Evolutionary conservation across 2,329 filamentous ascomycete species (phyloP).

Genomic region (Lecanicillium sp.): DNA sequence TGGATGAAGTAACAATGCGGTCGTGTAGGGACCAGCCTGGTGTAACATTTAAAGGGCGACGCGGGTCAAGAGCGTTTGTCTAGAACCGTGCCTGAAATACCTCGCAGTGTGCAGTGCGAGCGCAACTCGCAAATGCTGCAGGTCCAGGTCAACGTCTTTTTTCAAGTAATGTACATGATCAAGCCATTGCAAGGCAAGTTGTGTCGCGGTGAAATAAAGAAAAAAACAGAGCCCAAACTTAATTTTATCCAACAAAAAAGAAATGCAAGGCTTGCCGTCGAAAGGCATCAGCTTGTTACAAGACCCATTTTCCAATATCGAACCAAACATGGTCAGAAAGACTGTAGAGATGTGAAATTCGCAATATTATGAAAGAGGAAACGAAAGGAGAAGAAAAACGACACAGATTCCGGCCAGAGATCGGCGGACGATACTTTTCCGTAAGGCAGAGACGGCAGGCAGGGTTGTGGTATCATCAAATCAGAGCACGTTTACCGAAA

Average conservation of each 20-base stretch:
- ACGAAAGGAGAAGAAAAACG: neutral
- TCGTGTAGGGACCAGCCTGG: neutral
- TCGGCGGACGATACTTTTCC: conserved; percentile 8
- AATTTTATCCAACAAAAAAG: no score
- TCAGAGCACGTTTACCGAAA: conserved; percentile 8
- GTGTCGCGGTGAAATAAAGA: no score
- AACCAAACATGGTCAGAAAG: neutral
- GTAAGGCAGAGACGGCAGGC: conserved; percentile 14
- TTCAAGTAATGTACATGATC: conserved; percentile 48
- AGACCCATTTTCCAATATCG: neutral
- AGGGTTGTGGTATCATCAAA: conserved; percentile 10
- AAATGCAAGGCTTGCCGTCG: no score
- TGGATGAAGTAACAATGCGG: neutral
- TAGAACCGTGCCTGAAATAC: conserved; percentile 3
- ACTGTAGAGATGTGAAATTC: conserved; percentile 3
- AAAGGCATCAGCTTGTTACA: conserved; percentile 1
- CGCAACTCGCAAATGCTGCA: conserved; percentile 31
- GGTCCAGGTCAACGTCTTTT: conserved; percentile 33
- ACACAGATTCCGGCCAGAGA: no score
- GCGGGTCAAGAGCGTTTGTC: conserved; percentile 5
- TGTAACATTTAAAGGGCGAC: conserved; percentile 8
- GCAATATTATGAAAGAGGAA: conserved; percentile 1
- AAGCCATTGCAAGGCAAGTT: conserved; percentile 26
- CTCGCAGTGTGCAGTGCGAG: conserved; percentile 18
- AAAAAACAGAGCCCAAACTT: no score